Evolutionary conservation across 805 yeast species (phyloP).

Genomic region (Candida germanica): DNA sequence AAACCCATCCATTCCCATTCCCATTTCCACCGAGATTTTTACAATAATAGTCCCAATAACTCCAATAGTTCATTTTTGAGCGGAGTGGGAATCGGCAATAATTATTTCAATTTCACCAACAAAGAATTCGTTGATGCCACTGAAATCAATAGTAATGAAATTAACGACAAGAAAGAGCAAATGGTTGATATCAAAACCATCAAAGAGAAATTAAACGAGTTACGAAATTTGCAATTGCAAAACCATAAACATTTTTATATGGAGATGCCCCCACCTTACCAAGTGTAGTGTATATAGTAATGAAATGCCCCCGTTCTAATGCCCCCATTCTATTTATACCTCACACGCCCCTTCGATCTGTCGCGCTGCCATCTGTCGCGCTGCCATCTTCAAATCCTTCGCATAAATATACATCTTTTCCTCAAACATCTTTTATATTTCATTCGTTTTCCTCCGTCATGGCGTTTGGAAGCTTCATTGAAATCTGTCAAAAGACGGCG

Average conservation of each 20-base stretch:
- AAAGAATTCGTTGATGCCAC: slow-evolving; percentile 11
- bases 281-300: slow-evolving; percentile 11
- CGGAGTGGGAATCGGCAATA: slow-evolving; percentile 40
- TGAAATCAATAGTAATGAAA: slow-evolving; percentile 1
- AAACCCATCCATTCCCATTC: slow-evolving; percentile 19
- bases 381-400: too few species aligned
- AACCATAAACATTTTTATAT: slow-evolving; percentile 10
- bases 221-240: slow-evolving; percentile 10
- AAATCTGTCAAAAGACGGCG: slow-evolving; percentile 64
- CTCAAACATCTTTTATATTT: too few species aligned
- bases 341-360: too few species aligned
- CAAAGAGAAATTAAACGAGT: slow-evolving; percentile 16
- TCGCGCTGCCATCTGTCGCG: too few species aligned
- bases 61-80: slow-evolving; percentile 17
- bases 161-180: not conserved
- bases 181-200: slow-evolving; percentile 15
- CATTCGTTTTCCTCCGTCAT: slow-evolving; percentile 23
- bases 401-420: too few species aligned
- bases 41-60: slow-evolving; percentile 14
- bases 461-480: slow-evolving; percentile 65
- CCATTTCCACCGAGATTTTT: slow-evolving; percentile 16
- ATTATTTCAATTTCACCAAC: slow-evolving; percentile 36
- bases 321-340: not conserved
- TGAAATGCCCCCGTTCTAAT: not conserved
- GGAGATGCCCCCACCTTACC: slow-evolving; percentile 28